These are phyloP conservation scores for Penicillium digitatum DNA, from an alignment of 2,329 filamentous ascomycete species.

Conservation along the genomic window DNA sequence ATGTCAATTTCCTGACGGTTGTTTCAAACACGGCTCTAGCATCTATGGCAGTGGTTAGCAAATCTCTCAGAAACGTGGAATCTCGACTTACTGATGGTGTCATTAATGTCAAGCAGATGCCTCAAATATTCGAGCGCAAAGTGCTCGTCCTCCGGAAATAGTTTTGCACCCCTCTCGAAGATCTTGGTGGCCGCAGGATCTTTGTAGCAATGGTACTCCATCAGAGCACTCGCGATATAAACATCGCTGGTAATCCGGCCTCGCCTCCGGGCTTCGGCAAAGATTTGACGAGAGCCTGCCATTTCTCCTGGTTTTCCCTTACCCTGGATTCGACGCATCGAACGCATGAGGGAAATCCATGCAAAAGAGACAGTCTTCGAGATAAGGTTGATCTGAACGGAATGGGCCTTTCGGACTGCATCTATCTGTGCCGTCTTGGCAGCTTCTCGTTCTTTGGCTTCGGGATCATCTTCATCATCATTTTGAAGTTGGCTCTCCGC, in stretches of 20 bases:
- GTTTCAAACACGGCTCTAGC: constrained; percentile 95
- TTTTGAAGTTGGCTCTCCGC: constrained; percentile 39
- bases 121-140: constrained; percentile 96
- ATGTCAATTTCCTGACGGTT: constrained; percentile 74
- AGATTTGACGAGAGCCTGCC: constrained; percentile 77
- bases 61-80: neutral
- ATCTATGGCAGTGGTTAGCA: constrained; percentile 52
- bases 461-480: constrained; percentile 55
- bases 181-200: constrained; percentile 90
- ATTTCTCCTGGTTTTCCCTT: constrained; percentile 66
- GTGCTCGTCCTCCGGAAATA: constrained; percentile 89
- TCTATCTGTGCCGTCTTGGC: constrained; percentile 55
- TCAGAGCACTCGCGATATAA: constrained; percentile 85
- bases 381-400: constrained; percentile 68
- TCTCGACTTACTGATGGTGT: constrained; percentile 74
- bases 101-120: constrained; percentile 85
- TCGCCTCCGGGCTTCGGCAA: constrained; percentile 79
- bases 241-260: constrained; percentile 91
- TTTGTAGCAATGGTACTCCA: constrained; percentile 95
- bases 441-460: constrained; percentile 49
- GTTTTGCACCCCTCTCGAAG: constrained; percentile 85
- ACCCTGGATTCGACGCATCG: constrained; percentile 91
- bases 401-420: constrained; percentile 61
- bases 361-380: constrained; percentile 84
- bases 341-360: constrained; percentile 91